These are phyloP conservation scores for Cladosporium sp. DNA, from an alignment of 2,329 filamentous ascomycete species.

Conservation along the genomic window DNA sequence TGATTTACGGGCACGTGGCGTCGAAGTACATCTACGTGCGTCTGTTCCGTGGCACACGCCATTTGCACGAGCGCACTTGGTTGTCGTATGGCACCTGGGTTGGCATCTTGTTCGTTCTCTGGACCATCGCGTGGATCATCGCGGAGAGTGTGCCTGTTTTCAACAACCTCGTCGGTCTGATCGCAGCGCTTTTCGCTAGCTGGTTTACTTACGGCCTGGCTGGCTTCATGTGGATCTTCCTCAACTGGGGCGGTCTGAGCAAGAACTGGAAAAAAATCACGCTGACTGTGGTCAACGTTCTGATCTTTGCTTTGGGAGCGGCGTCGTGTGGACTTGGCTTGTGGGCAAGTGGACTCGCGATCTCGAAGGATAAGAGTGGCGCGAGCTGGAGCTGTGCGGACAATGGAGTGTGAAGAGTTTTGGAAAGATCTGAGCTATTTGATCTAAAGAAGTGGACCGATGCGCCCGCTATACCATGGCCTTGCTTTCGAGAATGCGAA, in stretches of 20 bases:
- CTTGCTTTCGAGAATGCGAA: background rate
- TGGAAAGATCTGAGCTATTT: background rate
- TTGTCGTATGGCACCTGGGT: slow-evolving; percentile 60
- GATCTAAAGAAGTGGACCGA: background rate
- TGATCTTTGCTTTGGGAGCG: slow-evolving; percentile 39
- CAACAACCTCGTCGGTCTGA: slow-evolving; percentile 65
- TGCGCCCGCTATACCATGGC: background rate
- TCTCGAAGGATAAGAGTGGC: slow-evolving; percentile 21
- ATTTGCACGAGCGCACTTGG: slow-evolving; percentile 40
- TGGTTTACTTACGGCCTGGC: slow-evolving; percentile 52
- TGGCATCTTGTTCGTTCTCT: slow-evolving; percentile 57
- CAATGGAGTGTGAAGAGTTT: slow-evolving; percentile 17
- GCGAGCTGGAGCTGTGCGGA: slow-evolving; percentile 23
- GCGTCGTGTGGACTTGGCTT: slow-evolving; percentile 35
- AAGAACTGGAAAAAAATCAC: slow-evolving; percentile 45
- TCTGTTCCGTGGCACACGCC: slow-evolving; percentile 61
- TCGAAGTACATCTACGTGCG: slow-evolving; percentile 68
- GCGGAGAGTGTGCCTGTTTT: slow-evolving; percentile 72
- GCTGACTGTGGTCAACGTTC: slow-evolving; percentile 46
- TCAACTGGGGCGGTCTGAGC: slow-evolving; percentile 49
- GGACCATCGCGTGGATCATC: slow-evolving; percentile 68
- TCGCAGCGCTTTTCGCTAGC: slow-evolving; percentile 61
- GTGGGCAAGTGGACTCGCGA: slow-evolving; percentile 31
- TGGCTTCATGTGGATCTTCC: slow-evolving; percentile 39
- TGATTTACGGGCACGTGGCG: slow-evolving; percentile 68